These are phyloP conservation scores for Juglanconis sp. DNA, from an alignment of 2,329 filamentous ascomycete genomes.

Conservation along the genomic window DNA sequence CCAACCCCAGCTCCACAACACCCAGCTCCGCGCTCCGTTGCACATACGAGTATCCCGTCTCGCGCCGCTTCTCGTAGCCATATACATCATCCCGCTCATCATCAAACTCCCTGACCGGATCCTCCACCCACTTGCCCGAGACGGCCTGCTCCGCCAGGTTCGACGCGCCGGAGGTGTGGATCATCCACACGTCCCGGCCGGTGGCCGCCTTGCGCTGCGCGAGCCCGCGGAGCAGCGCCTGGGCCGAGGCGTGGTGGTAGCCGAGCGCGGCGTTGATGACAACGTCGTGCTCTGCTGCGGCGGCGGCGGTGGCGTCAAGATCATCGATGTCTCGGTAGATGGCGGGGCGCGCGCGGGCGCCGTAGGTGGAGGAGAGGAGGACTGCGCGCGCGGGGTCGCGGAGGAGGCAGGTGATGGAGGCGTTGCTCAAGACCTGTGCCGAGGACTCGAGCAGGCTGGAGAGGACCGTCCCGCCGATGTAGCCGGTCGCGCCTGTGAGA, in stretches of 20 bases:
- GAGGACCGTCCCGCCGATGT: constrained; percentile 28
- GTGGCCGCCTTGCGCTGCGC: constrained; percentile 27
- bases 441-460: constrained; percentile 21
- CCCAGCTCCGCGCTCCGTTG: constrained; percentile 44
- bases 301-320: constrained; percentile 18
- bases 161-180: constrained; percentile 39
- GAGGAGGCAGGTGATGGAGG: constrained; percentile 24
- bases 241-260: constrained; percentile 34
- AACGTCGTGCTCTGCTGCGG: constrained; percentile 29
- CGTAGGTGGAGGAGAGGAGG: neutral
- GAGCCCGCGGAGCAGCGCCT: constrained; percentile 41
- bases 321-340: constrained; percentile 26
- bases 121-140: constrained; percentile 33
- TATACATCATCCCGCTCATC: constrained; percentile 43
- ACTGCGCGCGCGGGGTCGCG: constrained; percentile 14
- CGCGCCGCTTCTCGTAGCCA: constrained; percentile 34
- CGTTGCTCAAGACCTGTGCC: constrained; percentile 17
- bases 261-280: constrained; percentile 42
- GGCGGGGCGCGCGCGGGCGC: constrained; percentile 22
- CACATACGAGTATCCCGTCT: constrained; percentile 34
- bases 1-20: constrained; percentile 38
- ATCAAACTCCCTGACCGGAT: constrained; percentile 36
- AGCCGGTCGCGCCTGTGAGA: constrained; percentile 27
- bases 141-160: constrained; percentile 33
- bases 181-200: constrained; percentile 11